A percentile compares a stretch with the other conserved stretches of the same genome.
phyloP scores from a whole-genome alignment of 805 yeast species.

The Myxozyma udenii region DNA sequence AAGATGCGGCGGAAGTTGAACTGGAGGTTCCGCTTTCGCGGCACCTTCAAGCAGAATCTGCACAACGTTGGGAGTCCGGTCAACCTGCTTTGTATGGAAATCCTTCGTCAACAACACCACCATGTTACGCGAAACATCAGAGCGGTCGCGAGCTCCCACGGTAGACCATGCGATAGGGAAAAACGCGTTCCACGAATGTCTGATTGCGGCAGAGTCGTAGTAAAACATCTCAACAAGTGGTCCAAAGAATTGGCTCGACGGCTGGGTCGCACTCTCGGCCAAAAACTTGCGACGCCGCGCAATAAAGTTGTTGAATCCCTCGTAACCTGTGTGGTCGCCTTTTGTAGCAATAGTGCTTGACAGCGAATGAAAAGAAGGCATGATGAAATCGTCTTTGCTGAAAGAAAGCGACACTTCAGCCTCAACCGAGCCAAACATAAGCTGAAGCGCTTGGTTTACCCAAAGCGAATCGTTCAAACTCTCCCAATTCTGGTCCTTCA shows the following conservation, averaged over 20 bases:
- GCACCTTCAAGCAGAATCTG: constrained; percentile 80
- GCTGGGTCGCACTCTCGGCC: constrained; percentile 34
- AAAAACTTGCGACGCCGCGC: constrained; percentile 29
- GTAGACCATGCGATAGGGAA: constrained; percentile 79
- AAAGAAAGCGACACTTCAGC: constrained; percentile 48
- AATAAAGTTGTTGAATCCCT: constrained; percentile 29
- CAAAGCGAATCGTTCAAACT: constrained; percentile 87
- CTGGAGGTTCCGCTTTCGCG: constrained; percentile 53
- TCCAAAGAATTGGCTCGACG: constrained; percentile 57
- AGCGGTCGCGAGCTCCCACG: constrained; percentile 72
- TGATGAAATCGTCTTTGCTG: constrained; percentile 47
- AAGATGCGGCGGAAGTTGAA: constrained; percentile 90
- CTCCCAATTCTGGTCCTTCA: constrained; percentile 98
- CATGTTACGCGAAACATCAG: constrained; percentile 78
- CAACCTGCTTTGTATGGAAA: constrained; percentile 87
- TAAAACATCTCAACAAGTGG: constrained; percentile 81
- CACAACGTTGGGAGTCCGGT: constrained; percentile 79
- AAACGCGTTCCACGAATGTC: constrained; percentile 74
- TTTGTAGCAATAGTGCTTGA: constrained; percentile 28
- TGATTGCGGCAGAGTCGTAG: constrained; percentile 74
- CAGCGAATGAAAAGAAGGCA: constrained; percentile 24
- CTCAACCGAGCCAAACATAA: constrained; percentile 76
- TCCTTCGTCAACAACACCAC: constrained; percentile 82
- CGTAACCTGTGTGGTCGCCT: constrained; percentile 29
- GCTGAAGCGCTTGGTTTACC: constrained; percentile 88